Conservation (phyloP, 2,329 filamentous ascomycete species). For the Cladosporium sp. region DNA sequence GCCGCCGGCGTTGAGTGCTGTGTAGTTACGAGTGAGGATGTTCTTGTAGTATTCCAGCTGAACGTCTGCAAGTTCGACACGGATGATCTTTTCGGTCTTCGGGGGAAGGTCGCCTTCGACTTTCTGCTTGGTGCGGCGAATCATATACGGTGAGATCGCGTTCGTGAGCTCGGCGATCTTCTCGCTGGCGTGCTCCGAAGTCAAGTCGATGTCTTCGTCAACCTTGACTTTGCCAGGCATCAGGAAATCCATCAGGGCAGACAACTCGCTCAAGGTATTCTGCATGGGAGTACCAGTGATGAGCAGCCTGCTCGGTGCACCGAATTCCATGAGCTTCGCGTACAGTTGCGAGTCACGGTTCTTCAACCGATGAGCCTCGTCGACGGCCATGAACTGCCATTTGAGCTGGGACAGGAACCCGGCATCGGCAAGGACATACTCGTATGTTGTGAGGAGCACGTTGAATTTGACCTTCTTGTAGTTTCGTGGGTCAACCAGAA, state of each 20-base stretch:
- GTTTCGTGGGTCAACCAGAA: conserved; percentile 64
- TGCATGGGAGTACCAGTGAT: conserved; percentile 98
- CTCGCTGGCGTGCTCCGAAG: conserved; percentile 69
- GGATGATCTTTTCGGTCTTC: conserved; percentile 98
- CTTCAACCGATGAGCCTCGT: conserved; percentile 94
- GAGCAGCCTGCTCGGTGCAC: conserved; percentile 77
- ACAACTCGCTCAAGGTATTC: conserved; percentile 89
- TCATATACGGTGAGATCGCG: conserved; percentile 86
- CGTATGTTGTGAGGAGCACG: conserved; percentile 94
- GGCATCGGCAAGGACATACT: conserved; percentile 85
- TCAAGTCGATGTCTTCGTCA: conserved; percentile 82
- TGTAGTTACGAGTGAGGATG: conserved; percentile 92
- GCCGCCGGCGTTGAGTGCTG: conserved; percentile 82
- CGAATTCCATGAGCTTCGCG: conserved; percentile 75
- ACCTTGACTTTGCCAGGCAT: conserved; percentile 92
- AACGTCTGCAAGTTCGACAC: conserved; percentile 91
- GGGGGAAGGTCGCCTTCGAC: conserved; percentile 94
- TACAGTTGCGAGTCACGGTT: conserved; percentile 95
- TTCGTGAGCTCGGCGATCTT: conserved; percentile 82
- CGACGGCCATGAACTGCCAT: conserved; percentile 94
- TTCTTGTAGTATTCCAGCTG: conserved; percentile 99
- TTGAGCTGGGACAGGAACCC: conserved; percentile 83
- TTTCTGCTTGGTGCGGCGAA: conserved; percentile 92
- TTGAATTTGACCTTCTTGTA: conserved; percentile 86
- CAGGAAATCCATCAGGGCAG: conserved; percentile 88